Evolutionary conservation across 345 rosid genomes (phyloP), one percentile per base, ranked within the genome.

Genomic region (Camelina hispida): DNA sequence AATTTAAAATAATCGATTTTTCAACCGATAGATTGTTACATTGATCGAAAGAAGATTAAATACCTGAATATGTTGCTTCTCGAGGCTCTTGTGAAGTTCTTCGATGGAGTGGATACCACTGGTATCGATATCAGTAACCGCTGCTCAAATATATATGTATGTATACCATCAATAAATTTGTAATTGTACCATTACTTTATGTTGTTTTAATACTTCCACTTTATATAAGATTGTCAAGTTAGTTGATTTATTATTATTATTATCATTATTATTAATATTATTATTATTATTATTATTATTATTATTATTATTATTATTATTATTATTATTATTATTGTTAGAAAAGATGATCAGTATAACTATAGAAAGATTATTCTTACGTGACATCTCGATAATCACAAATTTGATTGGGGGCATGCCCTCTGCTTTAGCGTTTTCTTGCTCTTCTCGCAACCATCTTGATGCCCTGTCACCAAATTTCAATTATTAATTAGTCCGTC

Each of bases 111-210:
- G 91, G 51, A 90, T 90, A 50, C 98, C 96, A 46, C 98, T 90
- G 0, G 96, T 93, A 78, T 93, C 98, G 14, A 93, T 88, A 83
- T 90, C 96, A 3, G 91, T 90, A 15, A 93, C 93, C 63, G 98
- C 96, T 83, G 91, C 72, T 61, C 73, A 42, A 15, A 37, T 28
- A 20, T 25, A 25, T 25, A 25, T 16, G 1, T 17, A 35, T 30
- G 60, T 6, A 53, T 23, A 38, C 30, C 23, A 70, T 56, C 17
- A 37, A 9, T 63, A 63, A 62, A n/a, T 58, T 51, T 69, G 42
- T 34, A 13, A 43, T 51, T 69, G 32, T 34, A 13, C 54, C 22
- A 38, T 23, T 9, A n/a, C 4, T 25, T 25, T 3, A 54, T 12
- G 4, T 34, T 32, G 28, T 46, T 32, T 16, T 28, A 17, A 17